Evolutionary conservation across 2,329 filamentous ascomycete species (phyloP).

Genomic region (Trichoderma atrobrunneum): DNA sequence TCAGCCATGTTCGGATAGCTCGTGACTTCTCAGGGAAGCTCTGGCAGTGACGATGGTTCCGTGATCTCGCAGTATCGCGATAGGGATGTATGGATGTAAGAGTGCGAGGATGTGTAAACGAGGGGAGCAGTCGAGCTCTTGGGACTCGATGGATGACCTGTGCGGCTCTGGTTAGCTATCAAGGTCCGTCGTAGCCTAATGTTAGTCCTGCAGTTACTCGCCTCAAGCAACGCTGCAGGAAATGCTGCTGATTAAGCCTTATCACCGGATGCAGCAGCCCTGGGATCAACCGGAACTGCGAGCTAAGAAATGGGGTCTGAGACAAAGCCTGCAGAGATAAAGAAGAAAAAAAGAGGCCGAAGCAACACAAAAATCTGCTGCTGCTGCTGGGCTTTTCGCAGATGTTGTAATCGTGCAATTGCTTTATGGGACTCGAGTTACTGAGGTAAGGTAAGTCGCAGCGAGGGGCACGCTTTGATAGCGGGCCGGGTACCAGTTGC

Average conservation of each 20-base stretch:
- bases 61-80: background rate
- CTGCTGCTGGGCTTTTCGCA: background rate
- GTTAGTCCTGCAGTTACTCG: background rate
- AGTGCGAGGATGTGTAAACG: background rate
- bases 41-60: background rate
- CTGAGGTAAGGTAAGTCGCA: background rate
- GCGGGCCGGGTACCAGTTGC: background rate
- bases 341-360: background rate
- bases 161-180: slow-evolving; percentile 1
- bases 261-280: background rate
- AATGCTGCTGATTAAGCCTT: background rate
- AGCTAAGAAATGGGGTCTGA: background rate
- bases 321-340: background rate
- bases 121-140: background rate
- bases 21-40: background rate
- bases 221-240: background rate
- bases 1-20: slow-evolving; percentile 68
- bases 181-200: slow-evolving; percentile 1
- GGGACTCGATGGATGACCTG: background rate
- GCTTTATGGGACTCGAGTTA: background rate
- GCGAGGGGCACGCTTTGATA: slow-evolving; percentile 12
- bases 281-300: background rate
- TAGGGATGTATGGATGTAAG: background rate
- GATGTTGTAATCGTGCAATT: background rate
- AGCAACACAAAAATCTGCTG: background rate